Evolutionary conservation across 148 eudicot genomes (phyloP), one percentile per base, ranked within the genome.

Genomic region (Silene uniflora): DNA sequence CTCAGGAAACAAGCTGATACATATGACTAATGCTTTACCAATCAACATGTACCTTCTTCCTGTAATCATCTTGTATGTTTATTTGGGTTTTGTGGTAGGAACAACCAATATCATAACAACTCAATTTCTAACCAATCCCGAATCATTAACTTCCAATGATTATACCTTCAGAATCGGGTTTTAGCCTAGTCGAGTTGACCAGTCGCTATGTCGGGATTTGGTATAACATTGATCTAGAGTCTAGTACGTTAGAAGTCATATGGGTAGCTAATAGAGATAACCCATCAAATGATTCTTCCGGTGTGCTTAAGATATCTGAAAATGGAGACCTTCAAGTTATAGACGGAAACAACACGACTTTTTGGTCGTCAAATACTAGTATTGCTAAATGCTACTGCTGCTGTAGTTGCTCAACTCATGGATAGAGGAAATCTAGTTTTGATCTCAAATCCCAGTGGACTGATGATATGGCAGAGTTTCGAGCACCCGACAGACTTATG

Each of bases 201-300:
- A 72, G 64, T 52, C 76, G 87, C 6, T 88, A 85, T 71, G 47
- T 88, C 6, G 87, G 87, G 7, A 84, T 88, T 12, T 83, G 49
- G 49, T 67, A 10, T 10, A 67, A 39, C 13, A 35, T 29, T 11
- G 42, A 67, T 46, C 14, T 18, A n/a, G 24, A 60, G n/a, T 21
- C 63, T 21, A 60, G 2, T 7, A 1, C 1, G 3, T n/a, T 62
- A 65, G 82, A 79, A 35, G 73, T 85, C 10, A 66, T 78, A 2
- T 87, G 88, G 90, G 90, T 87, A 11, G 88, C 87, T 25, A 87
- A 85, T 58, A 77, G 87, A 54, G 77, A 79, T 9, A 71, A 44
- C 13, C 90, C 90, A 16, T 69, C 85, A 3, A 55, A 25, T 63
- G 83, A 67, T 63, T 76, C 82, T 18, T 62, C 77, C 44, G 87